phyloP scores from a whole-genome alignment of 1,284 basidiomycete genomes.

The Marasmius fiardii region DNA sequence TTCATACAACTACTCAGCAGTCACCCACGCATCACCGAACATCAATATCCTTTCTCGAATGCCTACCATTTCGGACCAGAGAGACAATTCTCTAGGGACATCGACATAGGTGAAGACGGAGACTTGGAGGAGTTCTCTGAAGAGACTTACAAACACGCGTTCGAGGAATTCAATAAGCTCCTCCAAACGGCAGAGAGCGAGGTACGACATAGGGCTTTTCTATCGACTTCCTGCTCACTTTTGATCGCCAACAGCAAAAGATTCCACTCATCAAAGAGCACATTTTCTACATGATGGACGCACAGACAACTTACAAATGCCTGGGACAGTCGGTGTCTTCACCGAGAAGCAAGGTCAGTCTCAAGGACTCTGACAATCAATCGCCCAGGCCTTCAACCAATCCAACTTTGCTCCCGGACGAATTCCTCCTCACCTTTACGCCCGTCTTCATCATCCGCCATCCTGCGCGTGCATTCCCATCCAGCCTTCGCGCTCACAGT shows the following conservation, averaged over 20 bases:
- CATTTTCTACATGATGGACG: constrained; percentile 10
- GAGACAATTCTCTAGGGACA: constrained; percentile 2
- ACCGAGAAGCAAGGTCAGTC: neutral
- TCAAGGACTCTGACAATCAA: too few relatives aligned
- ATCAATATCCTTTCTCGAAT: constrained; percentile 11
- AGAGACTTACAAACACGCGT: constrained; percentile 8
- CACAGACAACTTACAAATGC: constrained; percentile 1
- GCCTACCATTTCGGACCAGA: constrained; percentile 10
- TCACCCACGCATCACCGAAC: constrained; percentile 7
- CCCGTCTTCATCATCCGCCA: constrained; percentile 9
- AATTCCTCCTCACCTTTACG: constrained; percentile 1
- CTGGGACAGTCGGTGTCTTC: neutral
- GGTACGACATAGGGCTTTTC: neutral
- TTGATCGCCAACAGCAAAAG: constrained; percentile 3
- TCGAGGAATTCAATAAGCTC: constrained; percentile 7
- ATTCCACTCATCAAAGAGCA: constrained; percentile 11
- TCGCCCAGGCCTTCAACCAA: constrained; percentile 4
- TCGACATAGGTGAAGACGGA: neutral
- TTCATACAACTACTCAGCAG: constrained; percentile 9
- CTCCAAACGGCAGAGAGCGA: constrained; percentile 6
- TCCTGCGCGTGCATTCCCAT: constrained; percentile 7
- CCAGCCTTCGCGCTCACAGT: constrained; percentile 3
- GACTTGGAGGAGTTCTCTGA: constrained; percentile 2
- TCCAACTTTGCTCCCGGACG: constrained; percentile 5
- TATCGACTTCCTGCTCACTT: neutral